phyloP scores from a whole-genome alignment of 2,329 filamentous ascomycete species.

The Aspergillus transmontanensis region DNA sequence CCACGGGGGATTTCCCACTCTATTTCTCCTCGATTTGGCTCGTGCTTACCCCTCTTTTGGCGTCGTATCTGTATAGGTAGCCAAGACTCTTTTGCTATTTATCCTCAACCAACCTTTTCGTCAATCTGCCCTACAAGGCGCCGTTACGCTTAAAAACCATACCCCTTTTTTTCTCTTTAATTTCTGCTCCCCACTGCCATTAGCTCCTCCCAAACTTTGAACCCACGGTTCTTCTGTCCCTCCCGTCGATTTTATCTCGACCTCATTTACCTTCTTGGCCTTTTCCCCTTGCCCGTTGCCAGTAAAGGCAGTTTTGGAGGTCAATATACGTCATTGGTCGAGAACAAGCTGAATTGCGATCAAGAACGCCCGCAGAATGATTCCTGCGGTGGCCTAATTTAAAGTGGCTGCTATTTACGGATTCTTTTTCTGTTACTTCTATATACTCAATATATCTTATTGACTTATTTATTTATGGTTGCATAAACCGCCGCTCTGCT shows the following conservation, averaged over 20 bases:
- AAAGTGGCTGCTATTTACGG: neutral
- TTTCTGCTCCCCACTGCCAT: neutral
- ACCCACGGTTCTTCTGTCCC: neutral
- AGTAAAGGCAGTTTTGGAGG: neutral
- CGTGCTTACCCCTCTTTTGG: conserved; percentile 3
- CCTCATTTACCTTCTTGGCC: neutral
- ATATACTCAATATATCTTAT: neutral
- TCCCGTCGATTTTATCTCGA: neutral
- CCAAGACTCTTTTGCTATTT: conserved; percentile 2
- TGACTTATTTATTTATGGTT: neutral
- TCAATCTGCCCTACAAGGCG: neutral
- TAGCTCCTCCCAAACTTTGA: neutral
- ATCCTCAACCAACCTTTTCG: neutral
- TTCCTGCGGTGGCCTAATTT: neutral
- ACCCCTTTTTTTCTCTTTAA: neutral
- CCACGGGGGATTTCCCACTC: neutral
- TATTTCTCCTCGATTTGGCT: neutral
- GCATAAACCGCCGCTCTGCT: neutral
- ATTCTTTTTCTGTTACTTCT: neutral
- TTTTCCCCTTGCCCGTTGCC: neutral
- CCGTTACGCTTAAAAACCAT: neutral
- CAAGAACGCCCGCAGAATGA: neutral
- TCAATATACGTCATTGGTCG: neutral
- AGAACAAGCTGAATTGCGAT: neutral
- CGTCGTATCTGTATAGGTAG: neutral